phyloP scores from a whole-genome alignment of 2,329 filamentous ascomycete genomes.

The Zalaria obscura region DNA sequence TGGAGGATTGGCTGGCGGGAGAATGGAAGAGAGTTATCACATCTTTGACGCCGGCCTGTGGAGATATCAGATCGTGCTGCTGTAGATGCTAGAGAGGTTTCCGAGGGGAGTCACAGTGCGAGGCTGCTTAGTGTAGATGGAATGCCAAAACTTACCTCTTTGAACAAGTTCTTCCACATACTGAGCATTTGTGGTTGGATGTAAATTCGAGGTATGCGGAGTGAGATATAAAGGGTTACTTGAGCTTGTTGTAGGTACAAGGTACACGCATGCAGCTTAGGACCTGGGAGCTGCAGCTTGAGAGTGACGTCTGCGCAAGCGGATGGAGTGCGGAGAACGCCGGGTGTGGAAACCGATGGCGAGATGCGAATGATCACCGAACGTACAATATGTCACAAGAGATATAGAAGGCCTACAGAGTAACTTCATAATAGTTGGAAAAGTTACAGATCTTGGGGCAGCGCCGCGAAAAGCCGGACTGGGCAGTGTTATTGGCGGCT shows the following conservation, averaged over 20 bases:
- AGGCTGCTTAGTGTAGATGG: not conserved
- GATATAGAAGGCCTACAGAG: too few relatives aligned
- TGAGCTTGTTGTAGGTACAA: not conserved
- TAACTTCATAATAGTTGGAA: too few relatives aligned
- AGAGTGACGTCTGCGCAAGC: not conserved
- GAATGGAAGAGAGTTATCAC: constrained; percentile 95
- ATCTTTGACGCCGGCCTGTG: constrained; percentile 42
- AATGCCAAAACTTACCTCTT: constrained; percentile 23
- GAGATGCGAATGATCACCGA: too few relatives aligned
- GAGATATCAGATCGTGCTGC: not conserved
- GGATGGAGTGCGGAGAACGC: not conserved
- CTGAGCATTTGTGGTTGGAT: constrained; percentile 1
- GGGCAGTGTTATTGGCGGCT: too few relatives aligned
- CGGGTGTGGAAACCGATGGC: too few relatives aligned
- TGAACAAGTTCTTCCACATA: constrained; percentile 31
- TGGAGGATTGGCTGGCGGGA: constrained; percentile 56
- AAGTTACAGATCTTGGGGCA: too few relatives aligned
- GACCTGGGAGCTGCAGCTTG: too few relatives aligned
- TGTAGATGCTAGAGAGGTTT: not conserved
- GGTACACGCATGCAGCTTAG: not conserved
- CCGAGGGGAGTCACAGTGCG: not conserved
- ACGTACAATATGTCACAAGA: too few relatives aligned
- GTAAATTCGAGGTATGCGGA: not conserved
- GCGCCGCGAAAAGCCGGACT: too few relatives aligned
- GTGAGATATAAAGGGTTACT: not conserved